Percentiles rank a stretch among this genome's conserved stretches.
Evolutionary conservation across 495 filamentous ascomycete genomes (phyloP).

Genomic region (Sordaria brevicollis): DNA sequence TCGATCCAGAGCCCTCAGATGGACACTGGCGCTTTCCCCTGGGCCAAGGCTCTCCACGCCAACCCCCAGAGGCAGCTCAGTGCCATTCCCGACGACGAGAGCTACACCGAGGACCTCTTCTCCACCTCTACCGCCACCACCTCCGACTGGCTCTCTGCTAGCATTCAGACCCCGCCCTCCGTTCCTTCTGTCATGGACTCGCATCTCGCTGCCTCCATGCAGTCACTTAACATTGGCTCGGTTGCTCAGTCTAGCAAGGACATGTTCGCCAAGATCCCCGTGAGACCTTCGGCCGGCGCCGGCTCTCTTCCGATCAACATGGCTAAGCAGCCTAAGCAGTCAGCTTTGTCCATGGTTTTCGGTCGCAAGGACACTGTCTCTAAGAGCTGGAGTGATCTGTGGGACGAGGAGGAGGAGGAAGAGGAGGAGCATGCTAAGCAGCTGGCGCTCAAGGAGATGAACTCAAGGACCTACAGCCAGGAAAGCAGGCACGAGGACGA

Average conservation of each 20-base stretch:
- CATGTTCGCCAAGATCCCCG: conserved; percentile 18
- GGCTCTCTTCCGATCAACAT: conserved; percentile 69
- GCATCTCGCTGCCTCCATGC: conserved; percentile 59
- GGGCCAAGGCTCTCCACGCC: conserved; percentile 82
- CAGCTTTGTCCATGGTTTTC: conserved; percentile 66
- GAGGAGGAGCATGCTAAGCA: conserved; percentile 42
- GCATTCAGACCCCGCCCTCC: conserved; percentile 54
- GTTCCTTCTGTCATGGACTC: conserved; percentile 72
- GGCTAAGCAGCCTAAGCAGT: conserved; percentile 48
- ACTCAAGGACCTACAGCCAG: conserved; percentile 72
- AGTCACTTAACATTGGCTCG: conserved; percentile 37
- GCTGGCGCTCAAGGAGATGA: conserved; percentile 56
- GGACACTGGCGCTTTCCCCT: conserved; percentile 77
- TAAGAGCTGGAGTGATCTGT: conserved; percentile 96
- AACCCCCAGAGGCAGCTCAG: conserved; percentile 79
- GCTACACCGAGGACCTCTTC: conserved; percentile 82
- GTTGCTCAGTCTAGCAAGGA: conserved; percentile 24
- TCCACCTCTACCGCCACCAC: conserved; percentile 63
- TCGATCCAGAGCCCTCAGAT: conserved; percentile 83
- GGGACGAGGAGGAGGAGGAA: conserved; percentile 80
- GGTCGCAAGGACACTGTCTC: conserved; percentile 66
- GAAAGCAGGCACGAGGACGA: conserved; percentile 49
- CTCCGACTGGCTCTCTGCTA: conserved; percentile 58
- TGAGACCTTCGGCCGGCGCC: conserved; percentile 41
- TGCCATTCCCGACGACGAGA: conserved; percentile 64